These are phyloP conservation scores for Botrytis byssoidea DNA, from an alignment of 2,329 filamentous ascomycete genomes.

Conservation along the genomic window DNA sequence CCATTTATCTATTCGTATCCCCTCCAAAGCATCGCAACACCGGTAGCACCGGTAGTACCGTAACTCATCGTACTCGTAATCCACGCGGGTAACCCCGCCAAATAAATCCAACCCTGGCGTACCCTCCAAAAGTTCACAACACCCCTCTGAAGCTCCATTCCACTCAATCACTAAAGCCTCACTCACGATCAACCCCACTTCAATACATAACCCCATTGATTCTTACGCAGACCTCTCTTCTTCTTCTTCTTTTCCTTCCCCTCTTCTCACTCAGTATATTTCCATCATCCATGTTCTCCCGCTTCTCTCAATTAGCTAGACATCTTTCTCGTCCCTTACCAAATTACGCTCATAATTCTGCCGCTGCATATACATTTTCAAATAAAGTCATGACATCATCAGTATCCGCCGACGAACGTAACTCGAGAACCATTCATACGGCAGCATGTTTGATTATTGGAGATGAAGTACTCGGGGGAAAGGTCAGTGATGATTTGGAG, in stretches of 20 bases:
- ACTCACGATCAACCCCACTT: conserved; percentile 1
- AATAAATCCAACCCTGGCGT: background rate
- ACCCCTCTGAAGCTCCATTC: background rate
- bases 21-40: background rate
- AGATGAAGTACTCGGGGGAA: conserved; percentile 94
- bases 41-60: background rate
- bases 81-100: background rate
- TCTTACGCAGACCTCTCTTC: background rate
- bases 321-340: conserved; percentile 66
- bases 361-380: conserved; percentile 26
- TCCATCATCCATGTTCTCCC: conserved; percentile 64
- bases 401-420: conserved; percentile 53
- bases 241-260: background rate
- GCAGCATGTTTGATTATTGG: conserved; percentile 93
- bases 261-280: background rate
- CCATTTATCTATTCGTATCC: background rate
- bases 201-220: background rate
- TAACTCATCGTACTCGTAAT: background rate
- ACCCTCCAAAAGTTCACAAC: background rate
- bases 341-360: conserved; percentile 50
- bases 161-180: background rate
- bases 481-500: conserved; percentile 55
- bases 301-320: conserved; percentile 69
- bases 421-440: conserved; percentile 73
- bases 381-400: conserved; percentile 47